Conservation (phyloP, 208 protist species). For the Strigomonas galati region DNA sequence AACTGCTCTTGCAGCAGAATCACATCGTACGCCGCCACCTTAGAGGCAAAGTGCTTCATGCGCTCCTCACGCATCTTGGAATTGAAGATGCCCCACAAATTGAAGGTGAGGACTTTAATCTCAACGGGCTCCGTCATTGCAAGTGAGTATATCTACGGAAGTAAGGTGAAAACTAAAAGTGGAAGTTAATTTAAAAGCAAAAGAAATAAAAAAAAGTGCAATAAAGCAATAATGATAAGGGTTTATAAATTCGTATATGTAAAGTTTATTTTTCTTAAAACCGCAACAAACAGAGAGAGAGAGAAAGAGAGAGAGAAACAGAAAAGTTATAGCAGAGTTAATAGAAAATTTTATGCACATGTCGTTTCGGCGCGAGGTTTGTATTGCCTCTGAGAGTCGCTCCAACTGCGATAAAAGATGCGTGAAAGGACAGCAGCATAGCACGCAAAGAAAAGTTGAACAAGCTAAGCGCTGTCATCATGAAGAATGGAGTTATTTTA, state of each 20-base stretch:
- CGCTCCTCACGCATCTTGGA: slow-evolving; percentile 67
- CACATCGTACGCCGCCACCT: slow-evolving; percentile 79
- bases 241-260: too few species aligned
- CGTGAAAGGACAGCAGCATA: neutral
- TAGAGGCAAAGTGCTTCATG: slow-evolving; percentile 74
- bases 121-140: slow-evolving; percentile 11
- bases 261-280: too few species aligned
- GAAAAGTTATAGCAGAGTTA: neutral
- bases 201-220: slow-evolving; percentile 14
- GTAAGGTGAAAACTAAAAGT: slow-evolving; percentile 1
- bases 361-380: too few species aligned
- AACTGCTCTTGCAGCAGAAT: slow-evolving; percentile 88
- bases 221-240: too few species aligned
- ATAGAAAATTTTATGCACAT: neutral
- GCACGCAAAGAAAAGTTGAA: neutral
- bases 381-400: too few species aligned
- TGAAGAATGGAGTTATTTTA: neutral
- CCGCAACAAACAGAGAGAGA: too few species aligned
- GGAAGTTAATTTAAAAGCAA: too few species aligned
- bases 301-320: slow-evolving; percentile 9
- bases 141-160: neutral
- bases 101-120: slow-evolving; percentile 77
- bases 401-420: too few species aligned
- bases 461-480: neutral
- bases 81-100: slow-evolving; percentile 92